Conservation (phyloP, 202 grass and related monocot genomes). For the Cymbopogon flexuosus region DNA sequence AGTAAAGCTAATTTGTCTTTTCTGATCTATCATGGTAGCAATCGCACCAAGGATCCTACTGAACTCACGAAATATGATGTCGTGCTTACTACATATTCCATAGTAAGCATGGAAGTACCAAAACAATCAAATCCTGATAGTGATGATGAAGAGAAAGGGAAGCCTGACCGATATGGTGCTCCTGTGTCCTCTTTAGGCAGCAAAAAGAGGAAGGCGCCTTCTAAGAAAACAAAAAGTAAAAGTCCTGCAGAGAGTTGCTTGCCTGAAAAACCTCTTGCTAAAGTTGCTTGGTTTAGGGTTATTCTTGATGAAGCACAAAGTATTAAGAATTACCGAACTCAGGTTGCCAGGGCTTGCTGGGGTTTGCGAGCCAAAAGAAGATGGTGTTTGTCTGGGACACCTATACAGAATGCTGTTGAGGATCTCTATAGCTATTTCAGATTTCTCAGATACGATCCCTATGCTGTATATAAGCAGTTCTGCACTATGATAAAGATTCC, state of each 20-base stretch:
- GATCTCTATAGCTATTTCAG: conserved; percentile 97
- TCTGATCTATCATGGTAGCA: conserved; percentile 94
- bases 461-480: conserved; percentile 68
- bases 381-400: conserved; percentile 98
- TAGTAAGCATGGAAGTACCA: conserved; percentile 96
- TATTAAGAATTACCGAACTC: conserved; percentile 96
- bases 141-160: conserved; percentile 86
- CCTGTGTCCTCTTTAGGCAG: conserved; percentile 34
- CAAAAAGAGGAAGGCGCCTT: conserved; percentile 68
- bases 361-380: conserved; percentile 94
- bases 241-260: conserved; percentile 48
- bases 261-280: conserved; percentile 82
- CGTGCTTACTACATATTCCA: conserved; percentile 94
- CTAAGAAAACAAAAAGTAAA: conserved; percentile 48
- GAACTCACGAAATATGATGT: conserved; percentile 96
- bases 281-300: conserved; percentile 94
- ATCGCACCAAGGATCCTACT: conserved; percentile 73
- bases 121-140: conserved; percentile 86
- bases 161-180: conserved; percentile 51
- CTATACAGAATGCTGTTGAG: conserved; percentile 97
- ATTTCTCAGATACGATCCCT: conserved; percentile 93
- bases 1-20: conserved; percentile 75
- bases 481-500: conserved; percentile 77
- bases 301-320: conserved; percentile 98
- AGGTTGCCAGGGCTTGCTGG: conserved; percentile 95